Evolutionary conservation across 2,329 filamentous ascomycete genomes (phyloP).

Genomic region (Microthyrium microscopicum): DNA sequence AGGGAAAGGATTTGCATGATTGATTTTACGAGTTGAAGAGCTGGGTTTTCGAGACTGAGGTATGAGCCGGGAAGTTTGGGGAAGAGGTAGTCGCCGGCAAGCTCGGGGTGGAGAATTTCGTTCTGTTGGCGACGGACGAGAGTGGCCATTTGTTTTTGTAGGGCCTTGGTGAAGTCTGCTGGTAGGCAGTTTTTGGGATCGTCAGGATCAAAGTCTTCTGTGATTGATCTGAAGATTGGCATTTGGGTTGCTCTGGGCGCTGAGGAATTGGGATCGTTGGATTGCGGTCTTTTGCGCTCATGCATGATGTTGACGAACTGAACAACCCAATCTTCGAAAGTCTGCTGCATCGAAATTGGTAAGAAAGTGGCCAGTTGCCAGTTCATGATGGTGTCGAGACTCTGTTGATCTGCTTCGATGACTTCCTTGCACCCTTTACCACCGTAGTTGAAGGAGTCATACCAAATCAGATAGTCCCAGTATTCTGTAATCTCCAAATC

Average conservation of each 20-base stretch:
- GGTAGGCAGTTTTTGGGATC: slow-evolving; percentile 40
- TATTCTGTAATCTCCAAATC: slow-evolving; percentile 97
- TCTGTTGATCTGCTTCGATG: slow-evolving; percentile 57
- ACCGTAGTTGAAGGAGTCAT: slow-evolving; percentile 97
- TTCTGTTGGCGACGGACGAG: slow-evolving; percentile 77
- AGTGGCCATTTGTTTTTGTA: slow-evolving; percentile 72
- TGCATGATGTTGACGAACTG: slow-evolving; percentile 96
- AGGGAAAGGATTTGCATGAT: slow-evolving; percentile 85
- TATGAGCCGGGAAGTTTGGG: slow-evolving; percentile 63
- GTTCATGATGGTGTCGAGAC: slow-evolving; percentile 85
- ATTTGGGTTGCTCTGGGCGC: slow-evolving; percentile 41
- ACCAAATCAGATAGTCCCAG: slow-evolving; percentile 98
- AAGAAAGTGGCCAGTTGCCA: slow-evolving; percentile 94
- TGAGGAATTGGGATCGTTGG: slow-evolving; percentile 30
- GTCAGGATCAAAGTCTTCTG: slow-evolving; percentile 15
- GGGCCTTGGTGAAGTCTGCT: slow-evolving; percentile 70
- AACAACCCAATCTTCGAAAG: slow-evolving; percentile 83
- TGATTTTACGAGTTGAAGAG: slow-evolving; percentile 79
- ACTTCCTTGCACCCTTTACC: slow-evolving; percentile 82
- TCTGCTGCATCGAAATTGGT: slow-evolving; percentile 59
- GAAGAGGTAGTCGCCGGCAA: slow-evolving; percentile 75
- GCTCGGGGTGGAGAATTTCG: slow-evolving; percentile 75
- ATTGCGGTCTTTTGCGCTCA: slow-evolving; percentile 51
- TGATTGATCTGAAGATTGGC: slow-evolving; percentile 30
- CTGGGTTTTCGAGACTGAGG: slow-evolving; percentile 46